Evolutionary conservation across 2,329 filamentous ascomycete species (phyloP), one percentile per base, ranked within the genome.

Genomic region (Aspergillus tanneri): DNA sequence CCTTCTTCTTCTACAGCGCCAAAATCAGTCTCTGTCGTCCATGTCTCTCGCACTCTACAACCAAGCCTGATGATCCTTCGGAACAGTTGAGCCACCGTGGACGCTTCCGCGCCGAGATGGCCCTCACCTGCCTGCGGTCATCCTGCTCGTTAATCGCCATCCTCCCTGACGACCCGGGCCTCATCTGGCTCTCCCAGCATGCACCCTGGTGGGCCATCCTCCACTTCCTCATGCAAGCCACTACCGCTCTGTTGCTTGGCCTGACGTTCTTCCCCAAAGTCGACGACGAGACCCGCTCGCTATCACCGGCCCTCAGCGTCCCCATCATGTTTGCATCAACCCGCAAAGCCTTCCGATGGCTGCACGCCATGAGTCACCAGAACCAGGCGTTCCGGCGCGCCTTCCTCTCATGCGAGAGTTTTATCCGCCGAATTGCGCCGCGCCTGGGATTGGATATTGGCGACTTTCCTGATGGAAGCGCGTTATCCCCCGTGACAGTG

Each of bases 191-290:
- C 2, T 60, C 62, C 10, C 60, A 60, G 14, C 47, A 65, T 2
- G 61, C 69, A 0, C 70, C 71, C 8, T 74, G 70, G 71, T 75
- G 72, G 69, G 63, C 58, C 44, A 60, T 72, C n/a, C 58, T 75
- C 0, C 71, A 74, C 51, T 70, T 64, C 49, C 50, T 74, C 2
- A 72, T 75, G 60, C 72, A 75, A 51, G 68, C 71, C 1, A 69
- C 65, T 0, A 70, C 66, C 0, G 66, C 72, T 6, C 55, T 74
- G 11, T 61, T 75, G 12, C 62, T 74, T 3, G 66, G 67, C n/a
- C 49, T 75, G 2, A 62, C 64, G 0, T 59, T 54, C 28, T 57
- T 51, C 21, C 5, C 22, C 6, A 25, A 10, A 3, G 23, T 40
- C 3, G 37, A 40, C 23, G 23, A 40, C 18, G 14, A n/a, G n/a